Evolutionary conservation across 805 yeast species (phyloP).

Genomic region (Ogataea sp.): DNA sequence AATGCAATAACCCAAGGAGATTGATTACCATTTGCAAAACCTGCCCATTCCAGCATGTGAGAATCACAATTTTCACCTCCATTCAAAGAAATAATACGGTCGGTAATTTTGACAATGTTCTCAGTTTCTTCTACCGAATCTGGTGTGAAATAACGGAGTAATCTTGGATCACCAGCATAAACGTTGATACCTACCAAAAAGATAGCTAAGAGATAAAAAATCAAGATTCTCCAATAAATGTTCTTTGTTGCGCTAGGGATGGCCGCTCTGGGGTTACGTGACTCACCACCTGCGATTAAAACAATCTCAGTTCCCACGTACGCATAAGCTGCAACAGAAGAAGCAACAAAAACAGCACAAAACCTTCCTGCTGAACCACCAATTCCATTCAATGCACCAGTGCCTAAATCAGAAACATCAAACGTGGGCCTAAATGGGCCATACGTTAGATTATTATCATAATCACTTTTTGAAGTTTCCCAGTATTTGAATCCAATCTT

Average conservation of each 20-base stretch:
- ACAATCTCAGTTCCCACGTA: conserved; percentile 80
- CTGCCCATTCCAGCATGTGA: conserved; percentile 22
- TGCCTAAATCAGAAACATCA: conserved; percentile 55
- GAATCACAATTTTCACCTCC: conserved; percentile 22
- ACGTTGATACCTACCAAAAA: conserved; percentile 65
- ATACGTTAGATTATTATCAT: conserved; percentile 39
- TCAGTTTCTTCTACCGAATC: too few species aligned
- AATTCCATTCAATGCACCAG: conserved; percentile 45
- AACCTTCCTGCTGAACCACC: conserved; percentile 55
- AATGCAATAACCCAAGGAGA: conserved; percentile 54
- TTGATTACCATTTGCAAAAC: conserved; percentile 37
- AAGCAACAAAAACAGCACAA: conserved; percentile 51
- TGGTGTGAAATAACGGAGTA: conserved; percentile 45
- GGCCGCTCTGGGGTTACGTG: conserved; percentile 70
- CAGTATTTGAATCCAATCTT: conserved; percentile 65
- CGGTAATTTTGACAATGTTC: conserved; percentile 12
- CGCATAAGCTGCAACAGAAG: conserved; percentile 62
- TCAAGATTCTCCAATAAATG: conserved; percentile 42
- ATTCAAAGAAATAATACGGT: too few species aligned
- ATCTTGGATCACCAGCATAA: conserved; percentile 71
- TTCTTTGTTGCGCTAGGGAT: conserved; percentile 51
- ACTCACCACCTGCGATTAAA: conserved; percentile 78
- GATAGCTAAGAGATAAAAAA: conserved; percentile 59
- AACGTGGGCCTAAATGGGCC: conserved; percentile 73
- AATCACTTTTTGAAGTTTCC: conserved; percentile 45